These are phyloP conservation scores for Smallanthus sonchifolius DNA, from an alignment of 129 eudicot genomes.

Conservation along the genomic window DNA sequence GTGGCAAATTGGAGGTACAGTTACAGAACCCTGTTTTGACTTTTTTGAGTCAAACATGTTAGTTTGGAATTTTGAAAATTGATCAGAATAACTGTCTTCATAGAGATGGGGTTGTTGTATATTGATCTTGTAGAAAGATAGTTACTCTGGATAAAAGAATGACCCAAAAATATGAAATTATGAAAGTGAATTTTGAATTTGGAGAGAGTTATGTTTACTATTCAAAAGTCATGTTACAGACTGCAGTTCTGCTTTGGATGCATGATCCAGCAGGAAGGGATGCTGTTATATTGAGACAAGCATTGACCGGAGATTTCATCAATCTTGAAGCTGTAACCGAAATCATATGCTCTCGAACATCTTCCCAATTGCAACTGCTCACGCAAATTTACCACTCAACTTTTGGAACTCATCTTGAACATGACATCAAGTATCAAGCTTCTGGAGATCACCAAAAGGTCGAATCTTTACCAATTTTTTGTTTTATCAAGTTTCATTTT, in stretches of 20 bases:
- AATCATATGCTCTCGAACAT: slow-evolving; percentile 51
- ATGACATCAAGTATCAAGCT: slow-evolving; percentile 38
- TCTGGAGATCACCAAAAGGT: slow-evolving; percentile 61
- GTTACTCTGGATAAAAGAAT: background rate
- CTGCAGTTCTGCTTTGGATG: slow-evolving; percentile 67
- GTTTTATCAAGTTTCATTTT: background rate
- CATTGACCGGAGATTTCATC: slow-evolving; percentile 27
- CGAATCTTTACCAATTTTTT: background rate
- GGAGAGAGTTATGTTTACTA: slow-evolving; percentile 6
- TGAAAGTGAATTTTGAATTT: slow-evolving; percentile 14
- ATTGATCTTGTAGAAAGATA: background rate
- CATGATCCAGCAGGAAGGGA: slow-evolving; percentile 65
- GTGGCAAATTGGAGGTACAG: slow-evolving; percentile 35
- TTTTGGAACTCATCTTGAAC: slow-evolving; percentile 40
- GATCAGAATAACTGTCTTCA: background rate
- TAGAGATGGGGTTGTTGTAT: background rate
- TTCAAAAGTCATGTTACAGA: slow-evolving; percentile 23
- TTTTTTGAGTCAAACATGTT: background rate
- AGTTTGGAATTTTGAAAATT: background rate
- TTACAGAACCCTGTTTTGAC: slow-evolving; percentile 6
- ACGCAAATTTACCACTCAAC: slow-evolving; percentile 41
- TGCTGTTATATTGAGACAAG: slow-evolving; percentile 40
- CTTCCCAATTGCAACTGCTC: slow-evolving; percentile 37
- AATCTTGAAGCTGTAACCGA: slow-evolving; percentile 48
- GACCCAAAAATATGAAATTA: background rate